phyloP scores from a whole-genome alignment of 495 filamentous ascomycete genomes.

The Evansstolkia leycettana region DNA sequence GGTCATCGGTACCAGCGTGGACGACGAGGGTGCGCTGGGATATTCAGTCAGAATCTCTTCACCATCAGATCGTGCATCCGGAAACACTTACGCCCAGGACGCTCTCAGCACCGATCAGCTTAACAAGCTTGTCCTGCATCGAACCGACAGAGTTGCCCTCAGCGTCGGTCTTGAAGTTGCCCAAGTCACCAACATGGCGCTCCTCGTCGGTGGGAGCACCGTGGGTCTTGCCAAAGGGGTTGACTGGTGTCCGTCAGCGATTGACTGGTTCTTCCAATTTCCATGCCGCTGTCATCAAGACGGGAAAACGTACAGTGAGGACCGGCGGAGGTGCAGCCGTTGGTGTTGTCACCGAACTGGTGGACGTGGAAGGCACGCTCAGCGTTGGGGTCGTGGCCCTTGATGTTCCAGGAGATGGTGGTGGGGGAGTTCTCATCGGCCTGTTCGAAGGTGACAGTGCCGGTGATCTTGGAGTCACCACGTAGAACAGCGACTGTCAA shows the following conservation, averaged over 20 bases:
- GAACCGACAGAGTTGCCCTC: constrained; percentile 77
- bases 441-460: constrained; percentile 94
- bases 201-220: constrained; percentile 69
- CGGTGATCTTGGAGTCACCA: constrained; percentile 86
- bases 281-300: not conserved
- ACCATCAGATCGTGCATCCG: no score
- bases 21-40: constrained; percentile 82
- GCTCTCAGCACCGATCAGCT: constrained; percentile 91
- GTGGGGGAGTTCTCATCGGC: constrained; percentile 65
- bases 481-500: constrained; percentile 79
- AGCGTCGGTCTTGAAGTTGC: constrained; percentile 89
- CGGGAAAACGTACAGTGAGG: constrained; percentile 66
- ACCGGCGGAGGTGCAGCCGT: constrained; percentile 95
- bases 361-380: constrained; percentile 97
- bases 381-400: constrained; percentile 84
- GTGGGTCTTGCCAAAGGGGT: constrained; percentile 85
- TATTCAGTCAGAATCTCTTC: no score
- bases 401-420: constrained; percentile 84
- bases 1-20: constrained; percentile 89
- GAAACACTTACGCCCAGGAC: constrained; percentile 73
- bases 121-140: constrained; percentile 65
- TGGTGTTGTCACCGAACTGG: constrained; percentile 99
- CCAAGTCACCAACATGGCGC: constrained; percentile 93
- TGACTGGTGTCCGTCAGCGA: constrained; percentile 46
- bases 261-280: not conserved